phyloP scores from a whole-genome alignment of 2,329 filamentous ascomycete genomes.

The Alternaria burnsii region DNA sequence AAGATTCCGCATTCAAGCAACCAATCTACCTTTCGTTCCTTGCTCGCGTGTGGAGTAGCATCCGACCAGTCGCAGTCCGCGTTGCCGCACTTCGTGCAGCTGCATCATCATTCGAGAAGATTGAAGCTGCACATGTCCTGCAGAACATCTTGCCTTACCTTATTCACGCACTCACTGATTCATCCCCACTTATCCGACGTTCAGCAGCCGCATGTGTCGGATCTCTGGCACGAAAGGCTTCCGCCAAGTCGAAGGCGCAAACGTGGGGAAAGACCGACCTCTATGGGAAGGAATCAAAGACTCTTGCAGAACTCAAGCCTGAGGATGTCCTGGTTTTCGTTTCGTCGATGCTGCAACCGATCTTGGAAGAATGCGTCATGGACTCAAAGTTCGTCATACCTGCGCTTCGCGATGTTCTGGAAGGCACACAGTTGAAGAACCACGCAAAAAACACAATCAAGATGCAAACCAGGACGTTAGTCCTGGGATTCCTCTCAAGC shows the following conservation, averaged over 20 bases:
- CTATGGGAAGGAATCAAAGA: slow-evolving; percentile 65
- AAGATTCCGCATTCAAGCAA: slow-evolving; percentile 63
- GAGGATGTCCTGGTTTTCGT: slow-evolving; percentile 56
- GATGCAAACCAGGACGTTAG: slow-evolving; percentile 68
- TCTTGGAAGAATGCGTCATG: slow-evolving; percentile 84
- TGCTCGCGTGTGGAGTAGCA: slow-evolving; percentile 75
- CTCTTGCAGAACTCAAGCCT: slow-evolving; percentile 70
- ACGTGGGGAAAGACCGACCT: slow-evolving; percentile 52
- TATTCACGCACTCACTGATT: slow-evolving; percentile 76
- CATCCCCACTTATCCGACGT: slow-evolving; percentile 77
- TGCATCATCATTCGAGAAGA: slow-evolving; percentile 30
- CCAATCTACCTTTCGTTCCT: slow-evolving; percentile 80
- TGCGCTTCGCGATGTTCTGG: slow-evolving; percentile 68
- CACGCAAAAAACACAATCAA: slow-evolving; percentile 56
- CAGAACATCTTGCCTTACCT: slow-evolving; percentile 86
- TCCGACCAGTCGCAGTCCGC: slow-evolving; percentile 73
- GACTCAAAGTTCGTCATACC: slow-evolving; percentile 75
- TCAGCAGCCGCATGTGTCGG: slow-evolving; percentile 73
- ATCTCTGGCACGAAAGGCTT: slow-evolving; percentile 30
- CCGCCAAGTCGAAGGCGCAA: slow-evolving; percentile 19
- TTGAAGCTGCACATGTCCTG: slow-evolving; percentile 66
- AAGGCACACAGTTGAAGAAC: slow-evolving; percentile 58
- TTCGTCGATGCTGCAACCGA: slow-evolving; percentile 76
- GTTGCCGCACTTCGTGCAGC: slow-evolving; percentile 72
- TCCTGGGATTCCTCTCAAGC: slow-evolving; percentile 76